These are phyloP conservation scores for Cladosporium phlei DNA, from an alignment of 2,329 filamentous ascomycete species.

Conservation along the genomic window DNA sequence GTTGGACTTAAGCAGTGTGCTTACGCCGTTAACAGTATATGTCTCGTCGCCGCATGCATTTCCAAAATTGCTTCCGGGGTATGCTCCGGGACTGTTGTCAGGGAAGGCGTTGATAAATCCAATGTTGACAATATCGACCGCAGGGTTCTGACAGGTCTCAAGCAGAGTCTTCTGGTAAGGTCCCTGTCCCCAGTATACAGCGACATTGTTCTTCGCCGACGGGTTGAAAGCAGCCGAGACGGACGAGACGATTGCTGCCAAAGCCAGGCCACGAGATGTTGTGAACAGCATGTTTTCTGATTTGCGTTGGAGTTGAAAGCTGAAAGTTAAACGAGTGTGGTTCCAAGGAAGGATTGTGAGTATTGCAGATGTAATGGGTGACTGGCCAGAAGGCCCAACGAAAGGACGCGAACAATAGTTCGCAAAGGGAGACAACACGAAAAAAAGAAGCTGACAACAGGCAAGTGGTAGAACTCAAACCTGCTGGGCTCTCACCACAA, in stretches of 20 bases:
- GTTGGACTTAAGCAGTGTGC: slow-evolving; percentile 35
- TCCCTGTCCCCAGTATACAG: slow-evolving; percentile 55
- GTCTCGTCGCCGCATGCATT: slow-evolving; percentile 47
- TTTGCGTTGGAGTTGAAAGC: slow-evolving; percentile 31
- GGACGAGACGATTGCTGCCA: slow-evolving; percentile 30
- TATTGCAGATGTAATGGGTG: slow-evolving; percentile 4
- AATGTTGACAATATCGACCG: slow-evolving; percentile 53
- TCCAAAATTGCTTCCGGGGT: slow-evolving; percentile 53
- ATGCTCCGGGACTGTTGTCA: slow-evolving; percentile 39
- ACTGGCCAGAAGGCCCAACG: slow-evolving; percentile 38
- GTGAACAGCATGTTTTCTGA: slow-evolving; percentile 22
- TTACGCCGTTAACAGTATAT: slow-evolving; percentile 36
- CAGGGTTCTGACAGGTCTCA: slow-evolving; percentile 48
- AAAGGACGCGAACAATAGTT: slow-evolving; percentile 50
- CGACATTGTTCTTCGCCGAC: slow-evolving; percentile 44
- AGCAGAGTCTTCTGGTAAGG: slow-evolving; percentile 43
- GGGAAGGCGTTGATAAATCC: slow-evolving; percentile 54
- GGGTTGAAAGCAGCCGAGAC: slow-evolving; percentile 37
- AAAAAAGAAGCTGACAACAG: background rate
- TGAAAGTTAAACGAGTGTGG: slow-evolving; percentile 34
- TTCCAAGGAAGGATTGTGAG: slow-evolving; percentile 35
- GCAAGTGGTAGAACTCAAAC: background rate
- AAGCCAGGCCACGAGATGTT: slow-evolving; percentile 33
- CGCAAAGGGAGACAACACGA: slow-evolving; percentile 1
- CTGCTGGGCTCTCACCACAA: background rate